phyloP scores from a whole-genome alignment of 1,284 basidiomycete species.

The Cryptococcus sp. region DNA sequence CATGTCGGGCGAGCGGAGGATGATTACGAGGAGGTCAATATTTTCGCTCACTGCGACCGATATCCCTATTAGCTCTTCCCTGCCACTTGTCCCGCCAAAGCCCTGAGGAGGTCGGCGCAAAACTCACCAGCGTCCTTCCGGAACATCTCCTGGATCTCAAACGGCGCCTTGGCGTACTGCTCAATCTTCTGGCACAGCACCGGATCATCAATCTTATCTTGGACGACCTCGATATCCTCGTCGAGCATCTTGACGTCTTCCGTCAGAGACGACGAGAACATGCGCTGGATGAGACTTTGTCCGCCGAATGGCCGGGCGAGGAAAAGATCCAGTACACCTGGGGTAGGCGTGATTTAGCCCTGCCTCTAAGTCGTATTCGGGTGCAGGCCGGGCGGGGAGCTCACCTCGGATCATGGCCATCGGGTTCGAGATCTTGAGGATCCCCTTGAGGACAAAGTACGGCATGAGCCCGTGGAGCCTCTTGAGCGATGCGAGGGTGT shows the following conservation, averaged over 20 bases:
- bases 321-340: conserved; percentile 84
- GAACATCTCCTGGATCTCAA: conserved; percentile 79
- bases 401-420: conserved; percentile 86
- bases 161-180: conserved; percentile 78
- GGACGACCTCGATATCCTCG: conserved; percentile 80
- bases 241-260: conserved; percentile 82
- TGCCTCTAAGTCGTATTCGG: neutral
- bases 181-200: conserved; percentile 83
- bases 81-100: too few species aligned
- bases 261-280: conserved; percentile 87
- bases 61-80: too few species aligned
- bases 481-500: conserved; percentile 82
- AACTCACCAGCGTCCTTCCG: conserved; percentile 70
- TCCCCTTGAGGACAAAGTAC: conserved; percentile 91
- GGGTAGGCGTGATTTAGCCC: neutral
- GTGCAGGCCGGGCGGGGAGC: conserved; percentile 1
- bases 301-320: conserved; percentile 97
- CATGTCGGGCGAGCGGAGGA: conserved; percentile 76
- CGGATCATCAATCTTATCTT: conserved; percentile 83
- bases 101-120: neutral
- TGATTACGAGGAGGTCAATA: conserved; percentile 73
- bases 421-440: conserved; percentile 90
- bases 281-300: conserved; percentile 82
- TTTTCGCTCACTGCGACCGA: conserved; percentile 70
- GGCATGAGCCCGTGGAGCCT: conserved; percentile 95